Evolutionary conservation across 116 monocot species (phyloP).

Genomic region (Phalaenopsis hybrid): DNA sequence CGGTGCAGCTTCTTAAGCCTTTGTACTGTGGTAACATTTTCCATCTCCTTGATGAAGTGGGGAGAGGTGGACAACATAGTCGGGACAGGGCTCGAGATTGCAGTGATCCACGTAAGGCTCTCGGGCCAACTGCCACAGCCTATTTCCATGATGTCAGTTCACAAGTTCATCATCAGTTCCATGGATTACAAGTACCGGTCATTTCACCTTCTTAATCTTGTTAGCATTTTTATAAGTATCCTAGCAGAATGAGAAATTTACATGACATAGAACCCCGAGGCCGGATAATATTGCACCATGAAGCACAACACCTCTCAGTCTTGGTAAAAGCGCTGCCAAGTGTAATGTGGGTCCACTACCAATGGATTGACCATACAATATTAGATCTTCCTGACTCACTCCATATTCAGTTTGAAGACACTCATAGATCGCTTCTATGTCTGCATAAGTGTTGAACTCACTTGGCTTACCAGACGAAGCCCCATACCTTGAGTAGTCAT

Average conservation of each 20-base stretch:
- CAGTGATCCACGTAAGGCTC: constrained; percentile 79
- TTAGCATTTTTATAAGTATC: constrained; percentile 70
- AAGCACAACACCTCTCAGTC: constrained; percentile 52
- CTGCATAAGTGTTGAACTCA: constrained; percentile 63
- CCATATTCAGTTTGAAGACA: constrained; percentile 65
- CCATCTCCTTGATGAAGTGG: constrained; percentile 55
- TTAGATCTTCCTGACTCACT: constrained; percentile 59
- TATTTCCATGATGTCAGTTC: constrained; percentile 54
- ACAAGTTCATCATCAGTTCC: constrained; percentile 71
- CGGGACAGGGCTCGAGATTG: constrained; percentile 62
- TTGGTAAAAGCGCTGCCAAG: constrained; percentile 49
- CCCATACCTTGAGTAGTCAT: constrained; percentile 76
- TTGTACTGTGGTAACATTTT: constrained; percentile 34
- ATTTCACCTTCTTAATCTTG: constrained; percentile 75
- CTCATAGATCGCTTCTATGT: constrained; percentile 58
- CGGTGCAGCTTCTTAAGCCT: constrained; percentile 44
- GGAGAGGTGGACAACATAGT: constrained; percentile 50
- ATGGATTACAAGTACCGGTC: constrained; percentile 77
- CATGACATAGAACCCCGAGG: constrained; percentile 53
- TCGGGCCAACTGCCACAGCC: constrained; percentile 44
- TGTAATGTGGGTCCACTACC: constrained; percentile 66
- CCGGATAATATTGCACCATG: constrained; percentile 67
- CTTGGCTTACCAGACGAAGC: constrained; percentile 65
- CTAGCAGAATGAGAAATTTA: constrained; percentile 56
- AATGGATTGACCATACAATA: constrained; percentile 63